phyloP scores from a whole-genome alignment of 441 rosid species.

The Eruca vesicaria region DNA sequence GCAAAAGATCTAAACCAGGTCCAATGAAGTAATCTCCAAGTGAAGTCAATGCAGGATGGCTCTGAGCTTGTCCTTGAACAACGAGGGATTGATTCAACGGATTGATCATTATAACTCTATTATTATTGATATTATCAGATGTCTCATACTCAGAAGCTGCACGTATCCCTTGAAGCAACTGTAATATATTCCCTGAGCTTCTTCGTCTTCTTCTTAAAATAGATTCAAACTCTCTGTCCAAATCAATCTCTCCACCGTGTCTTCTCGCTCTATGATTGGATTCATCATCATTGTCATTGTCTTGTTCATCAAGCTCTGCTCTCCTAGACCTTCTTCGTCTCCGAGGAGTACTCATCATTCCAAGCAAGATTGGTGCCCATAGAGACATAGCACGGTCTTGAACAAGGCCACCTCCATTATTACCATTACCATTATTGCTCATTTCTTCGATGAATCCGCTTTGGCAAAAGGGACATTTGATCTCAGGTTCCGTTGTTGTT shows the following conservation, averaged over 20 bases:
- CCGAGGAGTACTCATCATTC: conserved; percentile 72
- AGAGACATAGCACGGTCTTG: conserved; percentile 73
- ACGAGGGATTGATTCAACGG: conserved; percentile 66
- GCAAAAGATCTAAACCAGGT: conserved; percentile 60
- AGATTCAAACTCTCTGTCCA: conserved; percentile 66
- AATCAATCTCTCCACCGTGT: conserved; percentile 49
- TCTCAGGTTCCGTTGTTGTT: conserved; percentile 58
- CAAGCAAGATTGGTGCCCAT: conserved; percentile 84
- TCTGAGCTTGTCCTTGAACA: conserved; percentile 39
- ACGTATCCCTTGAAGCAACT: conserved; percentile 73
- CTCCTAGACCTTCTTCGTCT: conserved; percentile 58
- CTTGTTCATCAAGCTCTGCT: conserved; percentile 54
- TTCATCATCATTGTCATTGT: conserved; percentile 37
- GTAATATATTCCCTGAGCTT: conserved; percentile 66
- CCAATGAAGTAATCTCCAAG: conserved; percentile 66
- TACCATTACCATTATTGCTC: conserved; percentile 21
- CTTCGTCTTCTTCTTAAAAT: conserved; percentile 70
- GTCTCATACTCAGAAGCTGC: conserved; percentile 63
- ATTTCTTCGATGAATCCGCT: conserved; percentile 74
- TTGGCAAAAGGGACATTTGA: conserved; percentile 79
- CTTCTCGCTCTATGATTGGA: conserved; percentile 19
- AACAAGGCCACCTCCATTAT: conserved; percentile 26
- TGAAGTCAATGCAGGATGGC: conserved; percentile 49
- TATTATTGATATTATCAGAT: conserved; percentile 41
- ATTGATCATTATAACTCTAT: conserved; percentile 59